A percentile compares a stretch with the other conserved stretches of the same genome.
Conservation (phyloP, 2,329 filamentous ascomycete species). For the Botrytis aclada region DNA sequence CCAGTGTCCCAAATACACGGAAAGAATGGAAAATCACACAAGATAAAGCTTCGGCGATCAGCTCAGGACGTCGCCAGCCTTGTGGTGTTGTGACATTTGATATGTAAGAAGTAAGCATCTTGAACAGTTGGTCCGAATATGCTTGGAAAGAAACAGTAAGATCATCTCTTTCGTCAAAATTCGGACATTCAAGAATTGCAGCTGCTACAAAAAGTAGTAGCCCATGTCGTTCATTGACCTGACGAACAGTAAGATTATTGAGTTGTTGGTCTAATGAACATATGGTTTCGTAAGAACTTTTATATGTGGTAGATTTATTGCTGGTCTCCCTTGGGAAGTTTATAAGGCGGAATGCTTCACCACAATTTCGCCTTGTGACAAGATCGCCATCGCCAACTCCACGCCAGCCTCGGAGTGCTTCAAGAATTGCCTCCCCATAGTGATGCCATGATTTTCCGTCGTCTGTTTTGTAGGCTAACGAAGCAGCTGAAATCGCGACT, state of each 20-base stretch:
- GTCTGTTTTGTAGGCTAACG: conserved; percentile 47
- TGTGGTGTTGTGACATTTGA: background rate
- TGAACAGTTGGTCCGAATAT: background rate
- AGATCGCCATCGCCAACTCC: conserved; percentile 80
- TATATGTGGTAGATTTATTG: background rate
- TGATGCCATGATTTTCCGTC: conserved; percentile 52
- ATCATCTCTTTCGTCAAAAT: background rate
- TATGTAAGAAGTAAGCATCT: conserved; percentile 1
- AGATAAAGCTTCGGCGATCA: conserved; percentile 8
- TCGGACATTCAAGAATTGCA: background rate
- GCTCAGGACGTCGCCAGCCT: conserved; percentile 37
- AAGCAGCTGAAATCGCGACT: conserved; percentile 67
- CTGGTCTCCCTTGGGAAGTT: background rate
- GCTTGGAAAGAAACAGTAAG: background rate
- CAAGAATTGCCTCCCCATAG: conserved; percentile 56
- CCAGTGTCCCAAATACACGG: background rate
- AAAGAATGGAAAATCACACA: conserved; percentile 5
- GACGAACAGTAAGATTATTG: conserved; percentile 40
- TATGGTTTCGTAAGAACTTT: background rate
- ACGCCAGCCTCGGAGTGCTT: conserved; percentile 76
- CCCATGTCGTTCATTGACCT: conserved; percentile 69
- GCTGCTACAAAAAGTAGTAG: conserved; percentile 59
- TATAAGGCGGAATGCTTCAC: conserved; percentile 52
- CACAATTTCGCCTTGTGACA: conserved; percentile 68
- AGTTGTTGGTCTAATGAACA: conserved; percentile 22